These are phyloP conservation scores for Suaeda aralocaspica DNA, from an alignment of 148 eudicot species.

Conservation along the genomic window DNA sequence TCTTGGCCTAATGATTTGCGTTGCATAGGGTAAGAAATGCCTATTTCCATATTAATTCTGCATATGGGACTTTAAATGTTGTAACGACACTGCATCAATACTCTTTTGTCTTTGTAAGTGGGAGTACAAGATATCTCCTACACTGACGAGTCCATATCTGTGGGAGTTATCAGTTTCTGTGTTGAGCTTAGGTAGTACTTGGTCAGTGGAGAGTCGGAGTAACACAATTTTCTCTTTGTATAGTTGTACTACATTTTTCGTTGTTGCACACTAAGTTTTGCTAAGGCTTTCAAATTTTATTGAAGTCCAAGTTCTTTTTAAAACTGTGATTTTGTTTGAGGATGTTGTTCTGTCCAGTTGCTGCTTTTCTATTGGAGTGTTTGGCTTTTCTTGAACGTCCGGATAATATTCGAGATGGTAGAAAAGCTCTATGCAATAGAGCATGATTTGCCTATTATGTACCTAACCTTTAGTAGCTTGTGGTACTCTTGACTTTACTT, in stretches of 20 bases:
- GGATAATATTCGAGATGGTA: no score
- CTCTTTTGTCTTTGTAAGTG: no score
- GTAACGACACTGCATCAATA: no score
- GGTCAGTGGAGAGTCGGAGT: not conserved
- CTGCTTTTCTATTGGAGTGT: not conserved
- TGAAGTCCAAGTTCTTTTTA: not conserved
- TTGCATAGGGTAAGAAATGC: not conserved
- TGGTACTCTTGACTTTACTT: not conserved
- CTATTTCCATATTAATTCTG: not conserved
- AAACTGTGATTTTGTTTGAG: not conserved
- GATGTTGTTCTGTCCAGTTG: not conserved
- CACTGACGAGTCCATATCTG: not conserved
- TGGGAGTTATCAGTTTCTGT: not conserved
- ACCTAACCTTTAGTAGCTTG: not conserved
- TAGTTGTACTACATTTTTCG: not conserved
- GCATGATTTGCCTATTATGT: not conserved
- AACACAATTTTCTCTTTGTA: not conserved
- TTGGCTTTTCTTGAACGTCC: not conserved
- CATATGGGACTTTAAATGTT: no score
- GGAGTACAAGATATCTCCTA: no score
- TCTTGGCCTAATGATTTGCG: not conserved
- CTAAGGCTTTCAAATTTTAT: not conserved
- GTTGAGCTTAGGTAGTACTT: not conserved
- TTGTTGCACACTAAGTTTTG: not conserved
- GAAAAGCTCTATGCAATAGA: not conserved